Conservation (phyloP, 768 basidiomycete genomes). For the Tricholoma saponaceum region DNA sequence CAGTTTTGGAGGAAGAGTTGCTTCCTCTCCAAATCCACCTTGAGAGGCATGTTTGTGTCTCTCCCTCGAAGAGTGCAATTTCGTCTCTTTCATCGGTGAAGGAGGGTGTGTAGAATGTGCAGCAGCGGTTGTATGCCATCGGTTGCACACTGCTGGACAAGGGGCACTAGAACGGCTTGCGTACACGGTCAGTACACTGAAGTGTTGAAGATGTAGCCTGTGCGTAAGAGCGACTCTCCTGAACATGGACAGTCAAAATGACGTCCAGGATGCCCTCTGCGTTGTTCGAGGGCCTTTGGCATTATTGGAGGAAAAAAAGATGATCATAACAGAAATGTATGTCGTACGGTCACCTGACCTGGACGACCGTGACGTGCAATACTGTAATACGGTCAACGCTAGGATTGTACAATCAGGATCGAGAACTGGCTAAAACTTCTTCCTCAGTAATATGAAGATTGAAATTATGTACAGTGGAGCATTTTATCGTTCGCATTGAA, state of each 20-base stretch:
- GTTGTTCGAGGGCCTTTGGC: background rate
- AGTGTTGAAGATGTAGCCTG: conserved; percentile 49
- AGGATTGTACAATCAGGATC: background rate
- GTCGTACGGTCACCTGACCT: background rate
- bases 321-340: background rate
- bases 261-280: conserved; percentile 17
- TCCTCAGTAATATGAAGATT: background rate
- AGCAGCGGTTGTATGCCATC: conserved; percentile 5
- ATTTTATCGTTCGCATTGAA: background rate
- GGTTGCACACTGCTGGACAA: background rate
- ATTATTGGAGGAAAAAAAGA: background rate
- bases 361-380: too few species aligned
- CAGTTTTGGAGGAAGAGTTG: conserved; percentile 7
- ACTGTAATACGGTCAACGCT: too few species aligned
- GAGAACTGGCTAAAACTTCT: background rate
- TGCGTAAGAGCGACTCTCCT: conserved; percentile 53
- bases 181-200: conserved; percentile 21
- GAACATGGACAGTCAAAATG: conserved; percentile 67
- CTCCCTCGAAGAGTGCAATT: background rate
- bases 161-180: conserved; percentile 7
- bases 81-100: background rate
- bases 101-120: background rate
- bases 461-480: background rate
- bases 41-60: background rate
- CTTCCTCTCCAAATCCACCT: background rate